Evolutionary conservation across 768 basidiomycete genomes (phyloP).

Genomic region (Pleurotus ostreatus): DNA sequence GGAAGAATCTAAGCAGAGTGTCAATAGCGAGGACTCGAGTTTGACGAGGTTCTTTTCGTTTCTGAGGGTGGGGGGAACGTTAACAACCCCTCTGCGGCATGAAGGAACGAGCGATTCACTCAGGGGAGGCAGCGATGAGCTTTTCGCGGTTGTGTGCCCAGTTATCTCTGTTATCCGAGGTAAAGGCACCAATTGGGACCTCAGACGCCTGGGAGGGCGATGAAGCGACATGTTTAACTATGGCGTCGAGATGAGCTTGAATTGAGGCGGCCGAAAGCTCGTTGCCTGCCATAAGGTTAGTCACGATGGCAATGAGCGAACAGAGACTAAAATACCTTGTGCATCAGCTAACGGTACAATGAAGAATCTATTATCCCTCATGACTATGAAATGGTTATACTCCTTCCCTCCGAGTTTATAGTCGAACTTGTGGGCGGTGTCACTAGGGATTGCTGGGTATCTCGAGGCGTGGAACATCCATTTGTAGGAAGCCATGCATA

Average conservation of each 20-base stretch:
- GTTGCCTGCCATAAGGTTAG: constrained; percentile 10
- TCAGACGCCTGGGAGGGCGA: constrained; percentile 18
- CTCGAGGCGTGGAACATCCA: constrained; percentile 97
- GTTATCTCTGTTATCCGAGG: constrained; percentile 82
- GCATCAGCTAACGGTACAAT: constrained; percentile 66
- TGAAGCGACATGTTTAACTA: constrained; percentile 27
- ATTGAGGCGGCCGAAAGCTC: constrained; percentile 80
- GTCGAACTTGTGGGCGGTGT: constrained; percentile 82
- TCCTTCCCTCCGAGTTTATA: constrained; percentile 27
- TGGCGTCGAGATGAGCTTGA: constrained; percentile 70
- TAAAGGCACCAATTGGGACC: constrained; percentile 74
- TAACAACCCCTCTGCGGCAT: no score
- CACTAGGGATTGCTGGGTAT: constrained; percentile 78
- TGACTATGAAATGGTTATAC: constrained; percentile 86
- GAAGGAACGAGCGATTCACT: constrained; percentile 13
- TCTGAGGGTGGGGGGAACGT: no score
- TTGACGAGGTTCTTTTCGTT: no score
- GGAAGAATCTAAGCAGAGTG: constrained; percentile 69
- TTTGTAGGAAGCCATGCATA: constrained; percentile 93
- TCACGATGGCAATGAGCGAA: background rate
- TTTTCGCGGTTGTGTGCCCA: constrained; percentile 78
- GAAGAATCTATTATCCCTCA: constrained; percentile 91
- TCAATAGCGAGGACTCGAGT: no score
- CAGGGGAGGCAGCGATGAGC: constrained; percentile 56
- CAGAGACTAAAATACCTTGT: constrained; percentile 34